Evolutionary conservation across 495 filamentous ascomycete genomes (phyloP).

Genomic region (Aspergillus steynii): DNA sequence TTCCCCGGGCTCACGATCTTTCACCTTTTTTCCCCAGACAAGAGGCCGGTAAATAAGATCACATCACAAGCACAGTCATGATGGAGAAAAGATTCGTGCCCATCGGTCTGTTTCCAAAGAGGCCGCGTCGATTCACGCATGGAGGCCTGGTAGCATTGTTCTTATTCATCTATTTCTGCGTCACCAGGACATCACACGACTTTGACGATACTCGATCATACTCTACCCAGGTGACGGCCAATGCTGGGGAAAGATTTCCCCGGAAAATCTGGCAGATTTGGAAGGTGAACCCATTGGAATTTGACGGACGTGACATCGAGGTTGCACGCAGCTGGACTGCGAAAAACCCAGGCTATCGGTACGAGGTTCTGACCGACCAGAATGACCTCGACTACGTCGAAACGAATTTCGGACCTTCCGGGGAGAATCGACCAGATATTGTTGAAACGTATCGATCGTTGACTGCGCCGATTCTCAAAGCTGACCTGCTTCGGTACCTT

Average conservation of each 20-base stretch:
- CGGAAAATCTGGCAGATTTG: constrained; percentile 68
- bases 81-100: too few relatives aligned
- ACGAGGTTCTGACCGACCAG: constrained; percentile 65
- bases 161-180: constrained; percentile 38
- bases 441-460: constrained; percentile 56
- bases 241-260: constrained; percentile 31
- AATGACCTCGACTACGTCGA: constrained; percentile 61
- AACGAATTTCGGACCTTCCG: constrained; percentile 54
- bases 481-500: constrained; percentile 55
- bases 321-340: constrained; percentile 56
- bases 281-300: constrained; percentile 60
- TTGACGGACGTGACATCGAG: constrained; percentile 55
- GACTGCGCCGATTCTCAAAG: constrained; percentile 58
- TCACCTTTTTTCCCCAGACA: too few relatives aligned
- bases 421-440: constrained; percentile 61
- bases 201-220: constrained; percentile 16
- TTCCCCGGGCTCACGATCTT: too few relatives aligned
- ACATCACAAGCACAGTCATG: too few relatives aligned
- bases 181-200: constrained; percentile 23
- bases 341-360: constrained; percentile 59
- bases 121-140: constrained; percentile 24
- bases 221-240: constrained; percentile 16
- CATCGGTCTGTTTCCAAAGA: constrained; percentile 10
- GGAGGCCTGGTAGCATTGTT: constrained; percentile 29
- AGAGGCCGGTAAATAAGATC: too few relatives aligned